phyloP scores from a whole-genome alignment of 257 asterid genomes.

The Ligustrum vulgare region DNA sequence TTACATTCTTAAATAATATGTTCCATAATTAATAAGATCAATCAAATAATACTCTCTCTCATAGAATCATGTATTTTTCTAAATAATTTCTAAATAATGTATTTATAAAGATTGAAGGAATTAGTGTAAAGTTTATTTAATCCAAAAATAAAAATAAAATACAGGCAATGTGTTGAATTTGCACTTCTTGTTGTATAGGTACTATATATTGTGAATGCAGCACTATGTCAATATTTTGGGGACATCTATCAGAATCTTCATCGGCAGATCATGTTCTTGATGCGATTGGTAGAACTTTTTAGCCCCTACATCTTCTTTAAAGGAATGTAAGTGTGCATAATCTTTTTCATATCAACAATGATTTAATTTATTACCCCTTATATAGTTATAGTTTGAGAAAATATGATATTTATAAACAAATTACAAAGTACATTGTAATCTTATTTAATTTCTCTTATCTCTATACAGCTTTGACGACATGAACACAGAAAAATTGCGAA shows the following conservation, averaged over 20 bases:
- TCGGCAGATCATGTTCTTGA: slow-evolving; percentile 38
- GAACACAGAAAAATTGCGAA: slow-evolving; percentile 52
- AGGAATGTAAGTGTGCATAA: slow-evolving; percentile 50
- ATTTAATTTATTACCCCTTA: not conserved
- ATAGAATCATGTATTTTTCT: too few relatives aligned
- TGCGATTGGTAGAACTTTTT: slow-evolving; percentile 46
- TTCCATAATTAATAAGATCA: too few relatives aligned
- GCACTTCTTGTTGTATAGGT: slow-evolving; percentile 17
- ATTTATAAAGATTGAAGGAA: too few relatives aligned
- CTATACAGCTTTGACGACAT: slow-evolving; percentile 52
- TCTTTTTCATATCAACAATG: not conserved
- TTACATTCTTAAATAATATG: too few relatives aligned
- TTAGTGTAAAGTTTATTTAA: too few relatives aligned
- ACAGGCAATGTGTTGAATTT: not conserved
- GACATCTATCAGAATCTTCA: slow-evolving; percentile 26
- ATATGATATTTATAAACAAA: too few relatives aligned
- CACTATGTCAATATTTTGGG: slow-evolving; percentile 40
- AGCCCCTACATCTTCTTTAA: slow-evolving; percentile 54
- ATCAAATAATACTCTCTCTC: too few relatives aligned
- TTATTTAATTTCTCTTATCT: not conserved
- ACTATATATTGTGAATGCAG: slow-evolving; percentile 36
- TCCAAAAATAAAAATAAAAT: too few relatives aligned
- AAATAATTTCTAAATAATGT: too few relatives aligned
- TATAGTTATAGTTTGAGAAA: too few relatives aligned
- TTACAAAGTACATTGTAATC: too few relatives aligned